Evolutionary conservation across 139 green algal species (phyloP), one percentile per base, ranked within the genome.

Genomic region (Chlorella sp.): DNA sequence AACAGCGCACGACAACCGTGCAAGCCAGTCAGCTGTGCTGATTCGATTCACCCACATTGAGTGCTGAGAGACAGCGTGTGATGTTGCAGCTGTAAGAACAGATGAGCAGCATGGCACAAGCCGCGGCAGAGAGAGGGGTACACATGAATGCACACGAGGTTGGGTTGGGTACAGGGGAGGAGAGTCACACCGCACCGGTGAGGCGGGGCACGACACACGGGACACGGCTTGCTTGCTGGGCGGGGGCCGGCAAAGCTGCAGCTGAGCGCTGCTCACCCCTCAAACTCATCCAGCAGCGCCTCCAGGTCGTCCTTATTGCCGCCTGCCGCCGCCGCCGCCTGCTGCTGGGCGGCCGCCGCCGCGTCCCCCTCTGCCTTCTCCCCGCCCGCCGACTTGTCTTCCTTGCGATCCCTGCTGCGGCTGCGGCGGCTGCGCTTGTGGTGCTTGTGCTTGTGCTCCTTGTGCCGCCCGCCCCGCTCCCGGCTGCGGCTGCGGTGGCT

Each of bases 241-340:
- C 11, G 8, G 8, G 46, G 46, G 11, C 8, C 20, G 65, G 40
- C 3, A 1, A 2, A 43, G 19, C 40, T 38, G 4, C 34, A 26
- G 44, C 30, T 9, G 46, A 2, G 14, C 9, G 3, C 14, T 1
- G 0, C 43, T 81, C 82, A 82, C 1, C 56, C 82, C 9, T 54
- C 85, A 43, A 88, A 68, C 73, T 88, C 85, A 8, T 80, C 69
- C 34, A 88, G 62, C 73, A 88, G 78, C 36, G 79, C 80, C 62
- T 88, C 85, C 77, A 88, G 85, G 26, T 85, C 85, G 34, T 88
- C 83, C 81, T 62, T 4, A 38, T 62, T 51, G n/a, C 24, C 46
- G 4, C 2, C 19, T 32, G 54, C 65, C 16, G 74, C 74, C 14
- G 48, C 48, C 48, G 16, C 4, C 54, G 20, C 40, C 77, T 1